phyloP scores from a whole-genome alignment of 2,329 filamentous ascomycete species.

The Botrytis tulipae region DNA sequence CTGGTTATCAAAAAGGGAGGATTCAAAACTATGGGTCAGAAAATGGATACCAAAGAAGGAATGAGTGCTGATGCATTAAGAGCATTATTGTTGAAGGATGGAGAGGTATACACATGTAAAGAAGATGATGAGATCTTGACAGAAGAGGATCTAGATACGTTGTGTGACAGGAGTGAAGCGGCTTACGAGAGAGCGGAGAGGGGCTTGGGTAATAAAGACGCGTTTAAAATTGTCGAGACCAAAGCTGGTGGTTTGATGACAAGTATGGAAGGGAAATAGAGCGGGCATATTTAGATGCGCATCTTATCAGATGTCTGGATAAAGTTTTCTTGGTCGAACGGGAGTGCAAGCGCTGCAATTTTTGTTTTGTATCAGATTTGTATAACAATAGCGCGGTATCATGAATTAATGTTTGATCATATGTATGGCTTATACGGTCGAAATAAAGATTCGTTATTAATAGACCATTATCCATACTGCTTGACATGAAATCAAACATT shows the following conservation, averaged over 20 bases:
- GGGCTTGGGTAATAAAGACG: conserved; percentile 69
- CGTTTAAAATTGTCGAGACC: conserved; percentile 81
- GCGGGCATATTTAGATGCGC: not conserved
- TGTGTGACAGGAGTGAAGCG: conserved; percentile 69
- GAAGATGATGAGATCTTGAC: conserved; percentile 67
- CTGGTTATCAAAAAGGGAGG: conserved; percentile 93
- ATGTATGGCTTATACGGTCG: not conserved
- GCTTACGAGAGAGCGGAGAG: conserved; percentile 71
- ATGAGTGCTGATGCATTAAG: conserved; percentile 61
- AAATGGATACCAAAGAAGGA: conserved; percentile 49
- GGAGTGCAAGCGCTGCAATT: not conserved
- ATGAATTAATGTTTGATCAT: conserved; percentile 4
- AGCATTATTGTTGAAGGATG: conserved; percentile 67
- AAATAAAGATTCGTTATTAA: not conserved
- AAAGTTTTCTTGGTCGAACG: not conserved
- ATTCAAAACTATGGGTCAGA: conserved; percentile 68
- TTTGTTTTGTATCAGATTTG: conserved; percentile 6
- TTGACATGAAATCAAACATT: not conserved
- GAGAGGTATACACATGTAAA: conserved; percentile 59
- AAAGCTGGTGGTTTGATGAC: conserved; percentile 46
- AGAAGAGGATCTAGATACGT: conserved; percentile 70
- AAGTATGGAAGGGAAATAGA: conserved; percentile 28
- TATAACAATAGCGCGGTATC: not conserved
- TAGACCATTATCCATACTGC: not conserved
- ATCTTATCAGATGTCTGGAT: not conserved